Conservation (phyloP, 805 yeast species). For the Saccharomycopsis babjevae region DNA sequence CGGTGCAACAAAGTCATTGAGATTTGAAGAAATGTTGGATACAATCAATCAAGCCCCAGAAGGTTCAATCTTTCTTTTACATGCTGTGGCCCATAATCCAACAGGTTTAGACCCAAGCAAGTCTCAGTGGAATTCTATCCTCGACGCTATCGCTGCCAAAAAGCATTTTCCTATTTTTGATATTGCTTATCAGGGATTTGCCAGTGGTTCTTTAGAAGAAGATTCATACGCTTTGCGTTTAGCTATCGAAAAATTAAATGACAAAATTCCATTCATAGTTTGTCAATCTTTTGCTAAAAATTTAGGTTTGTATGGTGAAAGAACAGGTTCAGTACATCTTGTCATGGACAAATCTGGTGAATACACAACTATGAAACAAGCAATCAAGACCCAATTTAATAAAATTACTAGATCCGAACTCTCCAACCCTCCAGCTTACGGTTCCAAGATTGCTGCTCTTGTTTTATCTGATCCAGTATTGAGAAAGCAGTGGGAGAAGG, state of each 20-base stretch:
- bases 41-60: conserved; percentile 47
- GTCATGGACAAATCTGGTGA: conserved; percentile 12
- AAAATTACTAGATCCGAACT: conserved; percentile 75
- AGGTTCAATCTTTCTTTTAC: conserved; percentile 40
- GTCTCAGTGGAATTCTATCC: conserved; percentile 71
- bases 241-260: conserved; percentile 31
- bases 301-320: conserved; percentile 92
- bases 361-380: conserved; percentile 21
- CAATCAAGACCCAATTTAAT: conserved; percentile 71
- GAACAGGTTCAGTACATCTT: conserved; percentile 58
- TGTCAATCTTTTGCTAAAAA: conserved; percentile 94
- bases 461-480: conserved; percentile 55
- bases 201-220: conserved; percentile 69
- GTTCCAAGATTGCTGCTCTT: conserved; percentile 77
- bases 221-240: conserved; percentile 52
- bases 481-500: conserved; percentile 66
- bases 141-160: conserved; percentile 48
- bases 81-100: conserved; percentile 96
- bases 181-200: conserved; percentile 94
- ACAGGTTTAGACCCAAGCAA: conserved; percentile 86
- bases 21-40: conserved; percentile 54
- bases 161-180: conserved; percentile 74
- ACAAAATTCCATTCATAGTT: conserved; percentile 24
- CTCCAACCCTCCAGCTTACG: conserved; percentile 93
- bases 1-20: conserved; percentile 54